Evolutionary conservation across 2,329 filamentous ascomycete genomes (phyloP).

Genomic region (Alternaria incomplexa): DNA sequence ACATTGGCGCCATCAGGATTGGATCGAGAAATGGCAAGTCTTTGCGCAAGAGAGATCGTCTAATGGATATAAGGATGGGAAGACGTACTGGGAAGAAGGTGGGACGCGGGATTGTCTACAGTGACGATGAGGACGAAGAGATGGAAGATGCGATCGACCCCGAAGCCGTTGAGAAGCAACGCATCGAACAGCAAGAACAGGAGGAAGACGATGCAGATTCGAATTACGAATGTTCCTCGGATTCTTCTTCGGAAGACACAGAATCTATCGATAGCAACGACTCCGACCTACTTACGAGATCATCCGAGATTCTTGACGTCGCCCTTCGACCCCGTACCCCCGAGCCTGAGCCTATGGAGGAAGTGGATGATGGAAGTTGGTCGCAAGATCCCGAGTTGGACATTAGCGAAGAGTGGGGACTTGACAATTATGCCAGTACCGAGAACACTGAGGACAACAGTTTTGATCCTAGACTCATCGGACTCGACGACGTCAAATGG

Average conservation of each 20-base stretch:
- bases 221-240: background rate
- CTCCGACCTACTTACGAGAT: background rate
- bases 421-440: background rate
- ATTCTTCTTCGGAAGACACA: background rate
- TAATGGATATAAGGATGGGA: slow-evolving; percentile 5
- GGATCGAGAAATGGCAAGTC: slow-evolving; percentile 9
- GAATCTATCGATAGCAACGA: background rate
- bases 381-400: slow-evolving; percentile 10
- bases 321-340: background rate
- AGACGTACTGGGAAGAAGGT: slow-evolving; percentile 8
- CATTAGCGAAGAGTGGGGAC: background rate
- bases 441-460: slow-evolving; percentile 8
- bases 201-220: background rate
- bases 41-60: slow-evolving; percentile 5
- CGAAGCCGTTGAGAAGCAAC: background rate
- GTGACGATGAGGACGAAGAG: background rate
- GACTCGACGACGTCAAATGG: slow-evolving; percentile 18
- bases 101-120: background rate
- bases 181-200: background rate
- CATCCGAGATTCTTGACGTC: slow-evolving; percentile 2
- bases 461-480: slow-evolving; percentile 21
- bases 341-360: background rate
- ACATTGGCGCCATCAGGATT: background rate
- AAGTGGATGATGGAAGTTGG: background rate
- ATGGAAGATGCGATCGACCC: background rate